Percentiles rank a stretch among this genome's conserved stretches.
These are phyloP conservation scores for Candida glaebosa DNA, from an alignment of 805 yeast genomes.

Conservation along the genomic window DNA sequence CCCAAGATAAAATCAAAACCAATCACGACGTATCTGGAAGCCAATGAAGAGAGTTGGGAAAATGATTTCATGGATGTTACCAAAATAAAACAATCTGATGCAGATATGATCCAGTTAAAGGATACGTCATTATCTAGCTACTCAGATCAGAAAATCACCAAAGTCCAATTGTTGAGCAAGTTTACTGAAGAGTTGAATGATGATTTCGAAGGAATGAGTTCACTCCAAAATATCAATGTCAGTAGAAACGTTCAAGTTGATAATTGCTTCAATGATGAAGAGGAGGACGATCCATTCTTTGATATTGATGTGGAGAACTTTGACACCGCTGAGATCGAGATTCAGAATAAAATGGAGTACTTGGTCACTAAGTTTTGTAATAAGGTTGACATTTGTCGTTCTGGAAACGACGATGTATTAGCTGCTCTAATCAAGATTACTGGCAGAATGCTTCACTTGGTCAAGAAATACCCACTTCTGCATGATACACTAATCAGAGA, in stretches of 20 bases:
- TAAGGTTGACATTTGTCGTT: slow-evolving; percentile 27
- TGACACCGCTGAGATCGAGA: slow-evolving; percentile 40
- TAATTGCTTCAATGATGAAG: slow-evolving; percentile 13
- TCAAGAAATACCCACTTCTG: slow-evolving; percentile 37
- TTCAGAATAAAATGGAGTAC: slow-evolving; percentile 38
- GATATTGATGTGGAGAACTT: slow-evolving; percentile 35
- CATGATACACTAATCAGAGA: slow-evolving; percentile 38
- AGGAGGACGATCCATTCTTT: slow-evolving; percentile 35
- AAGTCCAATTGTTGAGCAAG: slow-evolving; percentile 27
- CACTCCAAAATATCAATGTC: not conserved
- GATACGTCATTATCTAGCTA: slow-evolving; percentile 3
- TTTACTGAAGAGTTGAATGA: slow-evolving; percentile 21
- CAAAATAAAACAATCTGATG: slow-evolving; percentile 4
- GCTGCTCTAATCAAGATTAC: slow-evolving; percentile 31
- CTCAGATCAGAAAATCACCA: slow-evolving; percentile 12
- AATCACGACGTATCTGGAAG: slow-evolving; percentile 24
- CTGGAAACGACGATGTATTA: slow-evolving; percentile 28
- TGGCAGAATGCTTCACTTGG: slow-evolving; percentile 35
- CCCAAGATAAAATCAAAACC: slow-evolving; percentile 15
- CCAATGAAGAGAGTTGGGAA: slow-evolving; percentile 35
- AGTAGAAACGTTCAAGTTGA: not conserved
- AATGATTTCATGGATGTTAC: slow-evolving; percentile 23
- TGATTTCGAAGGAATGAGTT: not conserved
- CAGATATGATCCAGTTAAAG: slow-evolving; percentile 9
- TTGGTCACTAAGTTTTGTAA: slow-evolving; percentile 29